Base-by-base conservation (phyloP, 2,329 filamentous ascomycete genomes). In the Endothia cerciana region DNA sequence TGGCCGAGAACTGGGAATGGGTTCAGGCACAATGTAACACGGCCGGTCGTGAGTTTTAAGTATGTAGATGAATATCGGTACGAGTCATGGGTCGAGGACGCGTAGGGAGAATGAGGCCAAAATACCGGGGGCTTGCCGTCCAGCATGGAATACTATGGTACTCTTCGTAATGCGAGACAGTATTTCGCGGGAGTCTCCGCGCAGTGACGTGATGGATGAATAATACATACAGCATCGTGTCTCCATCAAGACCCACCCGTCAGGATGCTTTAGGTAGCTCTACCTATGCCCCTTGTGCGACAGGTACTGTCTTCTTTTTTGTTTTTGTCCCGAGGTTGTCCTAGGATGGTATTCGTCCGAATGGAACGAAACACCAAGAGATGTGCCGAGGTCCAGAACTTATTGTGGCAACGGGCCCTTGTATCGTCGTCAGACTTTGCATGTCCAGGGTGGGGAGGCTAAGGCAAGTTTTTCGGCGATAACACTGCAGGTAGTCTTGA, bases 151-250 rank as follows among this genome's bases (percentile, higher is more conserved):
- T 51, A 53, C 60, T 53, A 33, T 45, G 45, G 63, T 51, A 53
- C 60, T 53, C 41, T 45, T 36, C 33, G 33, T 10, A 36, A 6
- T 36, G 33, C 47, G 45, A 51, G 60, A 41, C 56, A 53, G 49
- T 63, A 59, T 49, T 36, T 10, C 28, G n/a, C 5, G 10, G 51
- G 51, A 55, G 30, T n/a, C 25, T 41, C 57, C 40, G 15, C 38
- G 17, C n/a, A 43, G 60, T 62, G 60, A 62, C 60, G 60, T 56
- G 60, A 33, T 55, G 38, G 49, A 53, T 62, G 60, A 62, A 62
- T 62, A 62, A 62, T 62, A 2, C 60, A 49, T 13, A 3, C 59
- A 56, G 22, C 13, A 17, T 43, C 47, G 3, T 10, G 22, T 45
- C 45, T 43, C 60, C 60, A 43, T 25, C 33, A 15, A 28, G 4